phyloP scores from a whole-genome alignment of 192 early-diverging fungal species.

The Jimgerdemannia flammicorona region DNA sequence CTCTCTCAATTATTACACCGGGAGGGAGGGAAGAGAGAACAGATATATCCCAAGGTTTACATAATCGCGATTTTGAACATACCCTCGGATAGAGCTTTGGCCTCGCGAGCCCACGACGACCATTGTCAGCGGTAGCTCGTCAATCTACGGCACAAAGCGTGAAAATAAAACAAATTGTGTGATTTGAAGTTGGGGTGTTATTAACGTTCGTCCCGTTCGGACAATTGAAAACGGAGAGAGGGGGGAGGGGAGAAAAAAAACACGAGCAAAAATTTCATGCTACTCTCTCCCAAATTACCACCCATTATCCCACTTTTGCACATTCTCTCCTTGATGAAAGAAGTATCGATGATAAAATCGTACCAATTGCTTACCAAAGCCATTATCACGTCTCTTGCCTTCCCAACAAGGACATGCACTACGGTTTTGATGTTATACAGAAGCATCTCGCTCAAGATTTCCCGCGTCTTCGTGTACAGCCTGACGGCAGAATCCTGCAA shows the following conservation, averaged over 20 bases:
- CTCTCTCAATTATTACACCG: too few species aligned
- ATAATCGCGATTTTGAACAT: not conserved
- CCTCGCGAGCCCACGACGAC: constrained; percentile 46
- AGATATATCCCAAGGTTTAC: too few species aligned
- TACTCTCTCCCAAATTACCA: too few species aligned
- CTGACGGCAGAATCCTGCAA: constrained; percentile 13
- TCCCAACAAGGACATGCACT: constrained; percentile 17
- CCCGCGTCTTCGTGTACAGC: constrained; percentile 15
- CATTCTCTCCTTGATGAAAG: not conserved
- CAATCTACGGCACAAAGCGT: constrained; percentile 24
- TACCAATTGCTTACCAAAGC: constrained; percentile 14
- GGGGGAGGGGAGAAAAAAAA: too few species aligned
- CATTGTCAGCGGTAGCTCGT: constrained; percentile 35
- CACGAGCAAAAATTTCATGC: too few species aligned
- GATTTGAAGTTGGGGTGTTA: too few species aligned
- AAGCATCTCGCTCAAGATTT: constrained; percentile 24
- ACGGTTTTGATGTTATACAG: constrained; percentile 29
- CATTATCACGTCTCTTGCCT: constrained; percentile 25
- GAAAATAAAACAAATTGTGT: not conserved
- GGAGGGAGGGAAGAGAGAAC: too few species aligned
- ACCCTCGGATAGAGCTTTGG: constrained; percentile 39
- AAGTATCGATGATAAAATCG: not conserved
- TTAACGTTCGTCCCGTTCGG: too few species aligned
- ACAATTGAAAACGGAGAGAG: too few species aligned
- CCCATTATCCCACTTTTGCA: not conserved